These are phyloP conservation scores for Fragaria iinumae DNA, from an alignment of 306 rosid genomes.

Conservation along the genomic window DNA sequence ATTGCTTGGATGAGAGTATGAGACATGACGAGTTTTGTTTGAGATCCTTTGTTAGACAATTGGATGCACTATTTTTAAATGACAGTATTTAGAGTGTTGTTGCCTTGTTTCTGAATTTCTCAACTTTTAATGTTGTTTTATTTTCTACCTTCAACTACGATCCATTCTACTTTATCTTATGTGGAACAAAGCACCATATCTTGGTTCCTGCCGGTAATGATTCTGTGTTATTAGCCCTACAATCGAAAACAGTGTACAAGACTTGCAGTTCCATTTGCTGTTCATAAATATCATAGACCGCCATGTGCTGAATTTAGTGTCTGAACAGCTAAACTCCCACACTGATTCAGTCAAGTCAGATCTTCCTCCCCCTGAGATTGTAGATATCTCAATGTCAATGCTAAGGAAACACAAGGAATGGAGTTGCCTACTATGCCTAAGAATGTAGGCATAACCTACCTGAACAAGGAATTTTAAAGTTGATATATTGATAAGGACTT, in stretches of 20 bases:
- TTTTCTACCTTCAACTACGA: neutral
- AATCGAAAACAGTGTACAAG: neutral
- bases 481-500: neutral
- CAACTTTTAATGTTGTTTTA: neutral
- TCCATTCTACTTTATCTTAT: neutral
- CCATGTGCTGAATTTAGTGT: too few species aligned
- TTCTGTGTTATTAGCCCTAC: neutral
- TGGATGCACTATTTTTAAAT: neutral
- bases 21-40: slow-evolving; percentile 18
- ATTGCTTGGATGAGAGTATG: slow-evolving; percentile 24
- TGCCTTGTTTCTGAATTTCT: neutral
- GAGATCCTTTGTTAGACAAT: neutral
- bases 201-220: neutral
- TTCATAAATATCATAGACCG: too few species aligned
- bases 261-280: neutral
- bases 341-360: neutral
- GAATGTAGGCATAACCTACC: neutral
- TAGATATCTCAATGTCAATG: neutral
- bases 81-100: neutral
- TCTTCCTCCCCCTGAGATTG: neutral
- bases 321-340: neutral
- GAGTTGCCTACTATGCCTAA: neutral
- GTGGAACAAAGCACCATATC: neutral
- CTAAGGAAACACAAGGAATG: neutral
- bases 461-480: neutral